Evolutionary conservation across 306 rosid genomes (phyloP).

Genomic region (Luffa acutangula): DNA sequence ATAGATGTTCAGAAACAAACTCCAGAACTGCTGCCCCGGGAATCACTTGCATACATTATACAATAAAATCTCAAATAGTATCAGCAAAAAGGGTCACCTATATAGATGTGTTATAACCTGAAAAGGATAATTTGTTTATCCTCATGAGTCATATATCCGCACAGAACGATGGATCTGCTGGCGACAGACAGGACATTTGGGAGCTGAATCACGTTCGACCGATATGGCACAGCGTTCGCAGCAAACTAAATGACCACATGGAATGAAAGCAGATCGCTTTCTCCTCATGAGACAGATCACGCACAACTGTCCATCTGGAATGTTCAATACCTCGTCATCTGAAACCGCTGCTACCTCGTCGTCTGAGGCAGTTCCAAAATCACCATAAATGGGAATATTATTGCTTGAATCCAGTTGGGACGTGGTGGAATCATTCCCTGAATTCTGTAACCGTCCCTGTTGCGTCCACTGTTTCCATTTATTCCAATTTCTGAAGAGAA

Average conservation of each 20-base stretch:
- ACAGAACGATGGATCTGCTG: constrained; percentile 58
- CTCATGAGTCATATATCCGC: constrained; percentile 58
- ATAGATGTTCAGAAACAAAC: background rate
- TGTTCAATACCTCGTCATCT: constrained; percentile 30
- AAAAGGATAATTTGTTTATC: background rate
- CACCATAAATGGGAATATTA: constrained; percentile 16
- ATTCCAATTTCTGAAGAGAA: constrained; percentile 72
- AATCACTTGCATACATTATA: background rate
- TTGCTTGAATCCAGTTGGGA: constrained; percentile 27
- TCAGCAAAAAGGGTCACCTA: background rate
- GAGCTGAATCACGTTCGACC: constrained; percentile 48
- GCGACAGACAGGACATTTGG: constrained; percentile 89
- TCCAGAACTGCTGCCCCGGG: background rate
- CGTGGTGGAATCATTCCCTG: constrained; percentile 18
- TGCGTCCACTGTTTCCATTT: constrained; percentile 68
- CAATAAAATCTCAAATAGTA: background rate
- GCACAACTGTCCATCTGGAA: constrained; percentile 72
- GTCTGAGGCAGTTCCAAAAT: constrained; percentile 22
- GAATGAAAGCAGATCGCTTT: constrained; percentile 76
- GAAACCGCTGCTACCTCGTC: constrained; percentile 52
- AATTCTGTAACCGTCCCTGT: constrained; percentile 27
- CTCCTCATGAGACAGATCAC: constrained; percentile 78
- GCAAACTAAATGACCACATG: constrained; percentile 86
- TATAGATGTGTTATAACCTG: background rate
- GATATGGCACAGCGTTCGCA: constrained; percentile 67